These are phyloP conservation scores for Hypoxylon crocopeplum DNA, from an alignment of 495 filamentous ascomycete species.

Conservation along the genomic window DNA sequence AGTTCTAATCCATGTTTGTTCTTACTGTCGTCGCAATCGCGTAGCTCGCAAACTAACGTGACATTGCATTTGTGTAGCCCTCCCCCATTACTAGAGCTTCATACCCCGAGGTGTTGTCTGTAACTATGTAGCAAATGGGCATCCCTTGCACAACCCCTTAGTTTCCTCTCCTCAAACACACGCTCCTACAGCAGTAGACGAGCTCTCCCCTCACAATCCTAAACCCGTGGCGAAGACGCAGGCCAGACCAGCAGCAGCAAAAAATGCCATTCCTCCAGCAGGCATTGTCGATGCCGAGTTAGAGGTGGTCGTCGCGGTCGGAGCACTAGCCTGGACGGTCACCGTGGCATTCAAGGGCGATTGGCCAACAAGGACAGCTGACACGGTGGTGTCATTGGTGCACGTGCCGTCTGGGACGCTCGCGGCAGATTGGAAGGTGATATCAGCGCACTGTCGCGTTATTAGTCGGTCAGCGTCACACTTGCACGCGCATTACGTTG, in stretches of 20 bases:
- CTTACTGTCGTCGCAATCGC: constrained; percentile 9
- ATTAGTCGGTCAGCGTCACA: constrained; percentile 9
- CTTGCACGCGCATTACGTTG: constrained; percentile 15
- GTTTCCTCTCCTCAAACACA: constrained; percentile 8
- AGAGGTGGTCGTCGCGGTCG: constrained; percentile 3
- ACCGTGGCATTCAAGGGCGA: constrained; percentile 3
- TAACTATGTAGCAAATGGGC: constrained; percentile 17
- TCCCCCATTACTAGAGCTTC: constrained; percentile 2
- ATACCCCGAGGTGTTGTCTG: neutral
- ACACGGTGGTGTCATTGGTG: constrained; percentile 53
- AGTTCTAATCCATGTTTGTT: constrained; percentile 17
- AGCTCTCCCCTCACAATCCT: constrained; percentile 23
- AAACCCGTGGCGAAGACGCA: constrained; percentile 55
- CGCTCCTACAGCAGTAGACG: neutral
- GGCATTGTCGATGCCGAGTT: constrained; percentile 9
- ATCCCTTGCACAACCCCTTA: neutral
- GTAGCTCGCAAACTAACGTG: constrained; percentile 23
- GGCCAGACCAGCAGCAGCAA: constrained; percentile 60
- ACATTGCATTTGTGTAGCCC: constrained; percentile 25
- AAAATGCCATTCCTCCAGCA: constrained; percentile 44
- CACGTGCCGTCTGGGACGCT: constrained; percentile 51
- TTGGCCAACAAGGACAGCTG: constrained; percentile 28
- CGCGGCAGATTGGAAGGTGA: constrained; percentile 60
- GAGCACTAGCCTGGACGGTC: constrained; percentile 2
- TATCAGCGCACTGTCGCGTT: constrained; percentile 63